Conservation (phyloP, 108 stramenopile species). For the Epithemia pelagica region DNA sequence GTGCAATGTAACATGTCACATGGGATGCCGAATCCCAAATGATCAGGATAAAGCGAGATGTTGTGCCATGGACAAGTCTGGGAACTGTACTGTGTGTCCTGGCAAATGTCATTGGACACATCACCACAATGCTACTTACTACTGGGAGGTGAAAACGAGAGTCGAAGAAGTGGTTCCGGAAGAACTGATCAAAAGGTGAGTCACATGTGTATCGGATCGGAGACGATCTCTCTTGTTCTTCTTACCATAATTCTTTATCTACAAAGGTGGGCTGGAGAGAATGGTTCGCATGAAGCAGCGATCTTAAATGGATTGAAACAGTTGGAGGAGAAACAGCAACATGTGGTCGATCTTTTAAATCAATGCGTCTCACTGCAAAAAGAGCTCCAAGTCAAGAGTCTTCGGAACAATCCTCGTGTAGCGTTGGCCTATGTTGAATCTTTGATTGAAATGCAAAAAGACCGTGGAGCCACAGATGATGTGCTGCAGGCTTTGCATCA, state of each 20-base stretch:
- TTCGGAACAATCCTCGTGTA: neutral
- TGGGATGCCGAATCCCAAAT: neutral
- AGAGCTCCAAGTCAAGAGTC: neutral
- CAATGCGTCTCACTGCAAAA: neutral
- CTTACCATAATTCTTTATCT: too few relatives aligned
- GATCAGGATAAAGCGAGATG: neutral
- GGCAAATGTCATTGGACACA: neutral
- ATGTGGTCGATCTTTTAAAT: neutral
- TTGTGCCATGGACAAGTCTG: neutral
- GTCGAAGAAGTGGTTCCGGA: neutral
- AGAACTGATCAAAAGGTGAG: neutral
- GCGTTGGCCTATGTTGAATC: neutral
- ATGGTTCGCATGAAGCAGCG: neutral
- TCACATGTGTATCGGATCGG: too few relatives aligned
- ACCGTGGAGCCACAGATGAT: neutral
- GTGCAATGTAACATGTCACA: neutral
- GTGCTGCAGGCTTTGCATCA: neutral
- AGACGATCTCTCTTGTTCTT: too few relatives aligned
- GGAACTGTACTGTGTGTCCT: neutral
- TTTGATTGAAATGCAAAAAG: neutral
- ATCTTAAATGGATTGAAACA: neutral
- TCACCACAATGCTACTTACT: neutral
- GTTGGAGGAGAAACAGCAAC: neutral
- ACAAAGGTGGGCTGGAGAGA: neutral
- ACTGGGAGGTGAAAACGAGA: neutral